phyloP scores from a whole-genome alignment of 2,329 filamentous ascomycete species.

The Xylaria multiplex region DNA sequence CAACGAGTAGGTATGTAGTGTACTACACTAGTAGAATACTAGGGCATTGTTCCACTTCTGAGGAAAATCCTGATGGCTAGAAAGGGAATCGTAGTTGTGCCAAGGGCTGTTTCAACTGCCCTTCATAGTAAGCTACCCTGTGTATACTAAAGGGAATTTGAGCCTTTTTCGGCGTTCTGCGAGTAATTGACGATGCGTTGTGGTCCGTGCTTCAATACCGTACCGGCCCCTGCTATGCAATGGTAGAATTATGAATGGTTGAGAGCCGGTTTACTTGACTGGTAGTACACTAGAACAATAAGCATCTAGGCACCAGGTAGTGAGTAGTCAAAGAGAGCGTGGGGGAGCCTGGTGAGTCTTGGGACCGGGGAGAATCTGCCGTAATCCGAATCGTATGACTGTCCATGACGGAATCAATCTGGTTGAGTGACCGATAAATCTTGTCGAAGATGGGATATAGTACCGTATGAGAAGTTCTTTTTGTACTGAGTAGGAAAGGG shows the following conservation, averaged over 20 bases:
- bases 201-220: slow-evolving; percentile 20
- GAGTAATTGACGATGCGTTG: slow-evolving; percentile 19
- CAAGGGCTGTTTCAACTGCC: slow-evolving; percentile 32
- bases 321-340: slow-evolving; percentile 12
- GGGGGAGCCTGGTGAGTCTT: slow-evolving; percentile 14
- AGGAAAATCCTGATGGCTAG: slow-evolving; percentile 24
- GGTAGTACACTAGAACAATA: neutral
- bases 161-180: slow-evolving; percentile 25
- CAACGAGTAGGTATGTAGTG: slow-evolving; percentile 6
- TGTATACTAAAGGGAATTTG: slow-evolving; percentile 15
- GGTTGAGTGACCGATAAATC: slow-evolving; percentile 11
- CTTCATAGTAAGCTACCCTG: slow-evolving; percentile 33
- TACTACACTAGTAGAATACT: neutral
- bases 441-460: slow-evolving; percentile 8
- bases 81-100: slow-evolving; percentile 24
- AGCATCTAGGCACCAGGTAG: neutral
- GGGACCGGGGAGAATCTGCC: slow-evolving; percentile 24
- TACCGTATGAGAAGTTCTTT: slow-evolving; percentile 8
- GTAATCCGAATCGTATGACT: slow-evolving; percentile 32
- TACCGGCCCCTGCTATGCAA: slow-evolving; percentile 15
- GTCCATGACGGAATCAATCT: slow-evolving; percentile 8
- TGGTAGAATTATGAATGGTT: slow-evolving; percentile 8
- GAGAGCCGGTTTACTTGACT: neutral
- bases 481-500: neutral
- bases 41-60: slow-evolving; percentile 21